Conservation (phyloP, 2,329 filamentous ascomycete species). For the Aspergillus versicolor region DNA sequence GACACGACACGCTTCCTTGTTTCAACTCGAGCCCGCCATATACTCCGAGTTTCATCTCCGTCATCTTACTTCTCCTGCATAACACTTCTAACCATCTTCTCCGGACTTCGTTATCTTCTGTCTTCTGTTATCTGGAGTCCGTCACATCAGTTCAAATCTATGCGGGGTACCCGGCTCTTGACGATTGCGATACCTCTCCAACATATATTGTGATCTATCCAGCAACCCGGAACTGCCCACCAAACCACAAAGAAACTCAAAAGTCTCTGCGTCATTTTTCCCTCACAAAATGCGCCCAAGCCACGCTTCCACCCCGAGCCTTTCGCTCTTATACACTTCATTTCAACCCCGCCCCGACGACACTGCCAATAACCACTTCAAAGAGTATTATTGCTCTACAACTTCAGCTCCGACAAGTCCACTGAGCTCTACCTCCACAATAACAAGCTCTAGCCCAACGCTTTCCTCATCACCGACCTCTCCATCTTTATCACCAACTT, state of each 20-base stretch:
- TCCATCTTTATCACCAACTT: conserved; percentile 17
- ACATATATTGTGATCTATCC: conserved; percentile 6
- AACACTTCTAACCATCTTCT: background rate
- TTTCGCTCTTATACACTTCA: conserved; percentile 33
- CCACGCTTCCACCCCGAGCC: conserved; percentile 24
- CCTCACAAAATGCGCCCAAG: conserved; percentile 22
- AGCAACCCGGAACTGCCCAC: background rate
- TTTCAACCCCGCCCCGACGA: conserved; percentile 22
- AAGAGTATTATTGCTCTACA: conserved; percentile 17
- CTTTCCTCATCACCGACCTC: conserved; percentile 32
- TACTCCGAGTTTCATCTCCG: conserved; percentile 11
- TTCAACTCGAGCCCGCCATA: conserved; percentile 2
- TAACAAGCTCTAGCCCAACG: conserved; percentile 10
- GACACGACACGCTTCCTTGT: conserved; percentile 5
- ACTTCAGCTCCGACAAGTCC: conserved; percentile 24
- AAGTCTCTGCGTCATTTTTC: background rate
- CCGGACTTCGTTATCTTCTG: background rate
- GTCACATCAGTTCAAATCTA: background rate
- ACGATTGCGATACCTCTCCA: background rate
- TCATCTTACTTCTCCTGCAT: conserved; percentile 4
- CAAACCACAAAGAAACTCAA: background rate
- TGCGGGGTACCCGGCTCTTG: background rate
- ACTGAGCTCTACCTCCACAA: conserved; percentile 26
- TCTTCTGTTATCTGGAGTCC: background rate
- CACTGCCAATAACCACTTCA: conserved; percentile 19